Conservation (phyloP, 805 yeast genomes). For the Phaffomyces antillensis region DNA sequence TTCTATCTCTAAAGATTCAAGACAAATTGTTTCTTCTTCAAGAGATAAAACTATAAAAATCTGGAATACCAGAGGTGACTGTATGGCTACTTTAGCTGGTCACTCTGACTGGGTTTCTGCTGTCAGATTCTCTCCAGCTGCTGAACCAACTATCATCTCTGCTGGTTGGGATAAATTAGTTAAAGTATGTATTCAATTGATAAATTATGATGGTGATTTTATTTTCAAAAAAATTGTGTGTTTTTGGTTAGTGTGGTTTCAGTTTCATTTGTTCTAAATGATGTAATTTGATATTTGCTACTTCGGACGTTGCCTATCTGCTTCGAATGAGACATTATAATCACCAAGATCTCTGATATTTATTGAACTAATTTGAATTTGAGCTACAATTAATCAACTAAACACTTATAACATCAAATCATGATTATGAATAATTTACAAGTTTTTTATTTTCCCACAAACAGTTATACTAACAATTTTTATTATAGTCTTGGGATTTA, state of each 20-base stretch:
- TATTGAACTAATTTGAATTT: background rate
- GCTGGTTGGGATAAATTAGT: constrained; percentile 99
- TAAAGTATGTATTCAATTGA: constrained; percentile 72
- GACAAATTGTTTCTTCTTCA: constrained; percentile 97
- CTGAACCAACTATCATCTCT: constrained; percentile 77
- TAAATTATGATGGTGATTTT: too few species aligned
- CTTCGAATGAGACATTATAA: constrained; percentile 91
- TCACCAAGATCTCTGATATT: constrained; percentile 99
- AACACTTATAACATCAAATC: too few species aligned
- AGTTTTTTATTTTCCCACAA: background rate
- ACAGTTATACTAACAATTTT: constrained; percentile 37
- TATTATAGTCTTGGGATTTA: constrained; percentile 86
- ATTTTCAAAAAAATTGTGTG: too few species aligned
- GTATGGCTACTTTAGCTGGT: constrained; percentile 88
- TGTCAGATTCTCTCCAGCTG: constrained; percentile 92
- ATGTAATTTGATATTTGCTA: constrained; percentile 92
- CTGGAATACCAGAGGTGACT: constrained; percentile 98
- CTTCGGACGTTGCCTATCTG: constrained; percentile 79
- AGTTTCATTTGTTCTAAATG: constrained; percentile 38
- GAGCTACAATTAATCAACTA: background rate
- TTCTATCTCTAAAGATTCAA: constrained; percentile 91
- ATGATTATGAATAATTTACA: too few species aligned
- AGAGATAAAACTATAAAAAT: constrained; percentile 98
- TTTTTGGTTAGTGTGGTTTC: background rate
- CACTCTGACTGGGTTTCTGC: constrained; percentile 99